A percentile compares a stretch with the other conserved stretches of the same genome.
These are phyloP conservation scores for Cercospora sojina DNA, from an alignment of 2,329 filamentous ascomycete species.

Conservation along the genomic window DNA sequence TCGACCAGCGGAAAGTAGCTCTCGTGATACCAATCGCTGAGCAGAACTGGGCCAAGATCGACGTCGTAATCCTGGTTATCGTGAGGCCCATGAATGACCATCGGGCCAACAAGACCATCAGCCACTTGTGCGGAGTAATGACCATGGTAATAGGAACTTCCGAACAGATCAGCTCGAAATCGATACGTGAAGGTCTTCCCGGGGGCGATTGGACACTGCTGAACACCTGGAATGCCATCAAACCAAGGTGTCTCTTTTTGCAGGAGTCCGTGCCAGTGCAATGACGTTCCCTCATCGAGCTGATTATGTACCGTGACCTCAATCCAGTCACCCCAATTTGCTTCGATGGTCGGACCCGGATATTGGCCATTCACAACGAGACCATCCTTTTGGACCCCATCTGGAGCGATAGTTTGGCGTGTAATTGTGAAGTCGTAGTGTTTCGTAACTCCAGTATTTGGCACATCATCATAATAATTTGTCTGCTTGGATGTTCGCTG, in stretches of 20 bases:
- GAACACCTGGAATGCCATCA: constrained; percentile 51
- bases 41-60: constrained; percentile 45
- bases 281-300: constrained; percentile 47
- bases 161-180: constrained; percentile 46
- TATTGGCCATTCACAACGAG: constrained; percentile 38
- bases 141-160: constrained; percentile 28
- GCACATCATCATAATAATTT: constrained; percentile 32
- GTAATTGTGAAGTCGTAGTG: constrained; percentile 38
- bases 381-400: constrained; percentile 35
- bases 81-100: constrained; percentile 47
- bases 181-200: constrained; percentile 40
- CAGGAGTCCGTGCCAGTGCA: constrained; percentile 54
- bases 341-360: constrained; percentile 39
- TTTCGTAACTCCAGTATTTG: constrained; percentile 38
- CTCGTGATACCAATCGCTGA: constrained; percentile 47
- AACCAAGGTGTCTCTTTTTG: constrained; percentile 55
- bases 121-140: constrained; percentile 46
- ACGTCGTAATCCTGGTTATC: constrained; percentile 44
- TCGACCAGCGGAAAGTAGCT: constrained; percentile 36
- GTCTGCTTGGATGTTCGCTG: constrained; percentile 29
- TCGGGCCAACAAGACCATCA: constrained; percentile 44
- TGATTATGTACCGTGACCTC: constrained; percentile 40
- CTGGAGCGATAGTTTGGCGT: constrained; percentile 34
- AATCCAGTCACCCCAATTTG: constrained; percentile 40
- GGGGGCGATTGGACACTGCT: constrained; percentile 48